These are phyloP conservation scores for Saccharum hybrid DNA, from an alignment of 202 grass and related monocot genomes.

Conservation along the genomic window DNA sequence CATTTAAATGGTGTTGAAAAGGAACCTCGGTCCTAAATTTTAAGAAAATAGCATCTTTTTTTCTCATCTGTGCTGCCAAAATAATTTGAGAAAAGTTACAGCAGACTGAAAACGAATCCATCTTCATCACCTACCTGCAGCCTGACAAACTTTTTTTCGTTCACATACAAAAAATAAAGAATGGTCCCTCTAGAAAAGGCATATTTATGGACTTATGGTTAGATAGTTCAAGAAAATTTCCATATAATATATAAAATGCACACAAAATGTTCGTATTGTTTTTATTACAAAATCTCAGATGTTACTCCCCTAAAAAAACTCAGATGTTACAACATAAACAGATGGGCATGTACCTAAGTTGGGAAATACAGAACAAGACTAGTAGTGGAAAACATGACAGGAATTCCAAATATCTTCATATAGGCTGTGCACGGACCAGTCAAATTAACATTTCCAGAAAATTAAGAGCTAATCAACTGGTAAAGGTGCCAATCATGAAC, in stretches of 20 bases:
- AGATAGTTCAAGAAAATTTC: neutral
- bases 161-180: neutral
- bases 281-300: neutral
- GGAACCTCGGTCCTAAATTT: neutral
- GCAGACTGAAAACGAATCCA: neutral
- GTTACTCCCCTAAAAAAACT: neutral
- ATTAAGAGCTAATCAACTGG: slow-evolving; percentile 15
- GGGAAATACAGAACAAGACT: slow-evolving; percentile 1
- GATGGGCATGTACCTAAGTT: neutral
- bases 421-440: neutral
- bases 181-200: neutral
- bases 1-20: neutral
- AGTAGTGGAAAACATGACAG: neutral
- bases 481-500: neutral
- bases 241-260: neutral
- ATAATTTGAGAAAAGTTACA: neutral
- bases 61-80: neutral
- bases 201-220: neutral
- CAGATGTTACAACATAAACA: slow-evolving; percentile 2
- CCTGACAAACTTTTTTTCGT: neutral
- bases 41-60: neutral
- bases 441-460: slow-evolving; percentile 29
- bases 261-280: neutral
- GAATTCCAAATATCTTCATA: slow-evolving; percentile 25
- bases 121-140: neutral